Percentiles rank a stretch among this genome's conserved stretches.
Conservation (phyloP, 176 grass and related monocot genomes). For the maize (Zea mays) region Zm-B73-REFERENCE-NAM-5.0 NC_050100.1:12497501-12498000, state of each 20-base stretch:
- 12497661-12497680: neutral
- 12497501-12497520: neutral
- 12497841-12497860: too few relatives aligned
- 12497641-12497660: constrained; percentile 22
- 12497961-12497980: too few relatives aligned
- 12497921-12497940: too few relatives aligned
- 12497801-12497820: too few relatives aligned
- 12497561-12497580: constrained; percentile 43
- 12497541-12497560: constrained; percentile 11
- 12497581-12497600: neutral
- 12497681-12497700: neutral
- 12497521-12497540: neutral
- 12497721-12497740: neutral
- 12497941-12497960: too few relatives aligned
- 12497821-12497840: too few relatives aligned
- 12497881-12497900: too few relatives aligned
- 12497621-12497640: constrained; percentile 31
- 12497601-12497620: neutral
- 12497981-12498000: too few relatives aligned
- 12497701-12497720: neutral
- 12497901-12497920: too few relatives aligned
- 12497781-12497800: too few relatives aligned
- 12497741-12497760: neutral
- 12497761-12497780: neutral
- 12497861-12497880: too few relatives aligned